phyloP scores from a whole-genome alignment of 495 filamentous ascomycete species.

The Trichocladium antarcticum region DNA sequence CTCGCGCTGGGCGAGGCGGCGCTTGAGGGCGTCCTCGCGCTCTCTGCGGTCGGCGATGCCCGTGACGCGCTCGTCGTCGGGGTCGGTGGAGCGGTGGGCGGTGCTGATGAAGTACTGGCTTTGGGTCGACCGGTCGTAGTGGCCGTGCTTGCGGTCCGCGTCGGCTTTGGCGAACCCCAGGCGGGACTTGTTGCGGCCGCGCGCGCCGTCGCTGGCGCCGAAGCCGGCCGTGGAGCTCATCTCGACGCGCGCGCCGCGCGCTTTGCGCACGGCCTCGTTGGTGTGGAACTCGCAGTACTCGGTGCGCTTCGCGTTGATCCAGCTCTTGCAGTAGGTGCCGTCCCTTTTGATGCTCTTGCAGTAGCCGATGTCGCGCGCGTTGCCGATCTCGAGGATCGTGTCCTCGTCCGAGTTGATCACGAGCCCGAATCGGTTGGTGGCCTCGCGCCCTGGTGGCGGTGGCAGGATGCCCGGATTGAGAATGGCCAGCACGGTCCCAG shows the following conservation, averaged over 20 bases:
- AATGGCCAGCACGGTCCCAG: slow-evolving; percentile 80
- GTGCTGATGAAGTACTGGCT: slow-evolving; percentile 48
- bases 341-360: slow-evolving; percentile 79
- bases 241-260: slow-evolving; percentile 62
- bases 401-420: slow-evolving; percentile 74
- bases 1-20: slow-evolving; percentile 58
- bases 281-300: slow-evolving; percentile 92
- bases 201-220: slow-evolving; percentile 26
- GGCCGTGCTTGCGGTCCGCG: slow-evolving; percentile 16
- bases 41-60: slow-evolving; percentile 42
- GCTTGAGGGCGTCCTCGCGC: slow-evolving; percentile 56
- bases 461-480: slow-evolving; percentile 90
- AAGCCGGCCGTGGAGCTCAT: slow-evolving; percentile 51
- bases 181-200: slow-evolving; percentile 24
- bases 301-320: slow-evolving; percentile 80
- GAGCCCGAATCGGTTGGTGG: slow-evolving; percentile 73
- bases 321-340: slow-evolving; percentile 64
- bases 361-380: slow-evolving; percentile 73
- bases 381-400: slow-evolving; percentile 80
- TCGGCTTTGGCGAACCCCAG: slow-evolving; percentile 11
- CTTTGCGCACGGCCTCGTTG: slow-evolving; percentile 62
- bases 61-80: slow-evolving; percentile 55
- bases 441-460: slow-evolving; percentile 56
- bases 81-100: slow-evolving; percentile 43
- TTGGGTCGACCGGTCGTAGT: slow-evolving; percentile 49